phyloP scores from a whole-genome alignment of 2,329 filamentous ascomycete species.

The Pseudocercospora vitis region DNA sequence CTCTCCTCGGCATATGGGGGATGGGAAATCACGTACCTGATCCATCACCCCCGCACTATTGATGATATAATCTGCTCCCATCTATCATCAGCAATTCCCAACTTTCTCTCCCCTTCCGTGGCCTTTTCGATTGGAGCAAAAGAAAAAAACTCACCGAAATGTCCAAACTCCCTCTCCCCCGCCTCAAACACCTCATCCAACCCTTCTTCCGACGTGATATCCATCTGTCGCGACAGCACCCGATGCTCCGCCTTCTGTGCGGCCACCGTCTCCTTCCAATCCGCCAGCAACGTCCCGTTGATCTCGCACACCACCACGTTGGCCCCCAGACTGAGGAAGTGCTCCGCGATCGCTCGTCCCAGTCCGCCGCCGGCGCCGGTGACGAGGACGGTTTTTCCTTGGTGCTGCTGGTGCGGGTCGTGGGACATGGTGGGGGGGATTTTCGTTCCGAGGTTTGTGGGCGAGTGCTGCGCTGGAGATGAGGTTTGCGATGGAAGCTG shows the following conservation, averaged over 20 bases:
- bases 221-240: conserved; percentile 38
- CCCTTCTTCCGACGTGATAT: conserved; percentile 41
- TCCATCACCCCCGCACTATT: conserved; percentile 62
- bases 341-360: conserved; percentile 37
- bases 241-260: conserved; percentile 28
- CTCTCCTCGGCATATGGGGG: too few species aligned
- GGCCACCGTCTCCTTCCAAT: conserved; percentile 31
- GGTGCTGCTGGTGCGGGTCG: too few species aligned
- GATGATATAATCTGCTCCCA: conserved; percentile 37
- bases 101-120: neutral
- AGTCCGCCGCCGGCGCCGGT: conserved; percentile 37
- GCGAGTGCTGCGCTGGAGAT: neutral
- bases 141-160: conserved; percentile 53
- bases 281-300: conserved; percentile 34
- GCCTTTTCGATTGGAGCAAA: conserved; percentile 39
- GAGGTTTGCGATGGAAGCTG: too few species aligned
- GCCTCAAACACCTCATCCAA: conserved; percentile 43
- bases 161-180: conserved; percentile 43
- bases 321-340: conserved; percentile 36
- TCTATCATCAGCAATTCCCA: neutral
- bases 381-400: conserved; percentile 37
- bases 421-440: conserved; percentile 8
- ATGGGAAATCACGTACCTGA: conserved; percentile 15
- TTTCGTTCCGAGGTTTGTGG: neutral
- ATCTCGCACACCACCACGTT: conserved; percentile 42